Conservation (phyloP, 768 basidiomycete species). For the Kockovaella imperatae region DNA sequence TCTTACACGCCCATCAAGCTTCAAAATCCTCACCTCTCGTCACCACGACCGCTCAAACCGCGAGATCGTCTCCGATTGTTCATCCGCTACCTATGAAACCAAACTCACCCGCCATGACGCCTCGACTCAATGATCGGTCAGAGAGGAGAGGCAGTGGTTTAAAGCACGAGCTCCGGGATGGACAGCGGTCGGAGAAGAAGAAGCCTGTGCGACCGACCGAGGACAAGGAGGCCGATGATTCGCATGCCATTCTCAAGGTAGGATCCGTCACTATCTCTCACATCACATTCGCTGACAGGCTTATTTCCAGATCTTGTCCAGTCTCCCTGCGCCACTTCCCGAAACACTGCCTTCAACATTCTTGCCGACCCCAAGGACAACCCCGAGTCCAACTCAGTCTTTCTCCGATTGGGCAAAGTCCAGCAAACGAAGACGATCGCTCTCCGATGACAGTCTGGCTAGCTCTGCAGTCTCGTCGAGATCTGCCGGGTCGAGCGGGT, state of each 20-base stretch:
- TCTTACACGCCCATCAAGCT: no score
- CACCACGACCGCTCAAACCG: no score
- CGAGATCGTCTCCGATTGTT: no score
- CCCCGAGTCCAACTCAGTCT: slow-evolving; percentile 18
- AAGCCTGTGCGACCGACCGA: no score
- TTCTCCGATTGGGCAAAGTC: neutral
- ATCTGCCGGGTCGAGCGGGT: no score
- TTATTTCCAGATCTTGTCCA: slow-evolving; percentile 13
- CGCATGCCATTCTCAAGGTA: slow-evolving; percentile 23
- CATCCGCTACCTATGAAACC: no score
- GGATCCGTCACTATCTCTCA: neutral
- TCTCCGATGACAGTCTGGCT: neutral
- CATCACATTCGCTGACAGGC: slow-evolving; percentile 2
- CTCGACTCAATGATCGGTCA: no score
- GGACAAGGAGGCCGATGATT: slow-evolving; percentile 6
- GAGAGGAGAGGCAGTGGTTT: no score
- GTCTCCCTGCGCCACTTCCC: slow-evolving; percentile 28
- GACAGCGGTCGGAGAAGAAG: no score
- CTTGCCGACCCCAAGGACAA: slow-evolving; percentile 20
- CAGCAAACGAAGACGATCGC: slow-evolving; percentile 14
- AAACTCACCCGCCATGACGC: no score
- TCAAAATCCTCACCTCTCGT: no score
- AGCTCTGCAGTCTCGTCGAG: neutral
- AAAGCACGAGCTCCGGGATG: no score
- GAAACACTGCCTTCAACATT: slow-evolving; percentile 25